These are phyloP conservation scores for Neofusicoccum ribis DNA, from an alignment of 2,329 filamentous ascomycete genomes.

Conservation along the genomic window DNA sequence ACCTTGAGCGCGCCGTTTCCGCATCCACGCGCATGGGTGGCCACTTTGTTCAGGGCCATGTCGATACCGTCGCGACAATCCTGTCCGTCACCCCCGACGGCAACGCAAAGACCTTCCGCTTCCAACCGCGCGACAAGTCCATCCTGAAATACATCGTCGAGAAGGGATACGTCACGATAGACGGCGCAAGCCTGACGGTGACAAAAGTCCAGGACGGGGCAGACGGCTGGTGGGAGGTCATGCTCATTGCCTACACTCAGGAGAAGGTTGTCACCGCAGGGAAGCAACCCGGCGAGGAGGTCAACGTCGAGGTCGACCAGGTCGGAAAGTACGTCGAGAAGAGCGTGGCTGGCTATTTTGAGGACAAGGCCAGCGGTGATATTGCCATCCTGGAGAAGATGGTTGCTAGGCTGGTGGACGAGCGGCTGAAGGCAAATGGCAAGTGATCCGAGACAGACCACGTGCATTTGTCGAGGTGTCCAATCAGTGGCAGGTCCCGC, in stretches of 20 bases:
- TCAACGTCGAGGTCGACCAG: constrained; percentile 94
- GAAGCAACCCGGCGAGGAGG: constrained; percentile 76
- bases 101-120: constrained; percentile 84
- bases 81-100: constrained; percentile 74
- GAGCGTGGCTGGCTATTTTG: constrained; percentile 79
- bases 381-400: constrained; percentile 54
- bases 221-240: constrained; percentile 88
- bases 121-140: constrained; percentile 67
- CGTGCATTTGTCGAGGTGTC: neutral
- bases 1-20: constrained; percentile 90
- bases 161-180: constrained; percentile 93
- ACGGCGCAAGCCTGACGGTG: constrained; percentile 91
- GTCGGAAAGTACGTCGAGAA: constrained; percentile 85
- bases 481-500: neutral
- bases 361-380: constrained; percentile 51
- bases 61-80: constrained; percentile 84
- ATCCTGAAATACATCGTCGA: constrained; percentile 88
- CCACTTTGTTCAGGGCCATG: constrained; percentile 97
- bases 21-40: constrained; percentile 95
- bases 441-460: constrained; percentile 26
- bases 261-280: constrained; percentile 80
- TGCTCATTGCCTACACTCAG: constrained; percentile 97
- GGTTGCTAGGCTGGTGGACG: constrained; percentile 69
- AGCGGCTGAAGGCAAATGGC: constrained; percentile 55
- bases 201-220: constrained; percentile 78